Evolutionary conservation across 208 protist genomes (phyloP), one percentile per base, ranked within the genome.

Genomic region (Leishmania tarentolae): DNA sequence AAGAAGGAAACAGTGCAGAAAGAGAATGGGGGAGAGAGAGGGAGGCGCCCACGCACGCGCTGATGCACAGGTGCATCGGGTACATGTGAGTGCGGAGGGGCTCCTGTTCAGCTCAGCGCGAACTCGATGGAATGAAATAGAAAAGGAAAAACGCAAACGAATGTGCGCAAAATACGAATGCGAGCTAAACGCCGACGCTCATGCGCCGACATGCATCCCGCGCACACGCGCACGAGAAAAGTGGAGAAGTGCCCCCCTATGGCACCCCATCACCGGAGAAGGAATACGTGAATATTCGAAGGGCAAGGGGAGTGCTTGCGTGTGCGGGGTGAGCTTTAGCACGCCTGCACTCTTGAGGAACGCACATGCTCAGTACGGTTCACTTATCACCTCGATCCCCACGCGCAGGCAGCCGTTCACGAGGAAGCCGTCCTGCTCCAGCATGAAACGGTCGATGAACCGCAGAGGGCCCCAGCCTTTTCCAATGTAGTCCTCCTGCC

Each of bases 391-490:
- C 44, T 90, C 87, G 5, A 84, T 80, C 11, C 83, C 87, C 13
- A 90, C 87, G 28, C 87, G 83, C 28, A 89, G 80, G 81, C 86
- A 90, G 44, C 75, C 79, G 46, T 59, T 61, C 19, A 82, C 82
- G 37, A 90, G n/a, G 59, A 83, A 91, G 44, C 88, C 88, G n/a
- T 81, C 78, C 42, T 82, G 37, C 40, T 69, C 78, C 4, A 89
- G 46, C 11, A 46, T 78, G 57, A 78, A 50, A 53, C 78, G 78
- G 46, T 89, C 71, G 53, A 91, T 89, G 50, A 91, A 89, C 47
- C 86, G 81, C 59, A 87, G 57, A 13, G 88, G 88, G 31, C 88
- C 88, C 88, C 88, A 91, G 37, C 88, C 88, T 66, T 91, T 89
- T 28, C 88, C 88, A 9, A 78, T 83, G 83, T 84, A 91, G 37